Evolutionary conservation across 1,284 basidiomycete genomes (phyloP).

Genomic region (Trichosporon inkin): DNA sequence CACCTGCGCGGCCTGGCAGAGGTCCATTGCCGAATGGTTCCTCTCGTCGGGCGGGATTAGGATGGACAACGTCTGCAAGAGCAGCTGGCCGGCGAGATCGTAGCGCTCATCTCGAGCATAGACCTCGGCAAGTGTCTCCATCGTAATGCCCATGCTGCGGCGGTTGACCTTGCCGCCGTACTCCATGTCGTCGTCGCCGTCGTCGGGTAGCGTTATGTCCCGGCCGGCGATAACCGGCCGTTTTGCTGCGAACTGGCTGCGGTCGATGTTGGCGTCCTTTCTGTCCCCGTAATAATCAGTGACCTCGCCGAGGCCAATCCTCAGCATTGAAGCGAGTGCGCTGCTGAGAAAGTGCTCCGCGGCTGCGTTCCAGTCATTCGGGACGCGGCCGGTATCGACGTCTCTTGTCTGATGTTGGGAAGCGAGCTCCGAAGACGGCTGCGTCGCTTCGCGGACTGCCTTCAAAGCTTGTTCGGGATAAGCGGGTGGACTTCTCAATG

Average conservation of each 20-base stretch:
- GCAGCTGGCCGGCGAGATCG: constrained; percentile 42
- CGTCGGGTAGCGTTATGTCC: constrained; percentile 34
- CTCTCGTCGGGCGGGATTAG: constrained; percentile 38
- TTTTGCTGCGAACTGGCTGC: neutral
- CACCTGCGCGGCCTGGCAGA: constrained; percentile 48
- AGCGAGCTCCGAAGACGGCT: no score
- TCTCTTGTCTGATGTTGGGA: neutral
- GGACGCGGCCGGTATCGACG: constrained; percentile 5
- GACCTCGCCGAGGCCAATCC: constrained; percentile 30
- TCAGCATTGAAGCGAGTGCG: constrained; percentile 41
- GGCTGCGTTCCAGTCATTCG: constrained; percentile 31
- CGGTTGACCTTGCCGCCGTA: constrained; percentile 40
- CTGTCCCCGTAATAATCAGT: neutral
- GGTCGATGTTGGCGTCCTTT: neutral
- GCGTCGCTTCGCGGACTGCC: neutral
- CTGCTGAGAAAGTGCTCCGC: constrained; percentile 38
- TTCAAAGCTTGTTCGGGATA: constrained; percentile 9
- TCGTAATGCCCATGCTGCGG: constrained; percentile 48
- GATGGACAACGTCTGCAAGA: constrained; percentile 46
- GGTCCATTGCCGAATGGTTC: constrained; percentile 32
- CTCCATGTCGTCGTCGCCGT: constrained; percentile 28
- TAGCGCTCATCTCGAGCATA: constrained; percentile 42
- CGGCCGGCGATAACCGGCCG: constrained; percentile 37
- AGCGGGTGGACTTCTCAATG: constrained; percentile 11
- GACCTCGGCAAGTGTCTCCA: constrained; percentile 48